phyloP scores from a whole-genome alignment of 495 filamentous ascomycete genomes.

The Rostrohypoxylon terebratum region DNA sequence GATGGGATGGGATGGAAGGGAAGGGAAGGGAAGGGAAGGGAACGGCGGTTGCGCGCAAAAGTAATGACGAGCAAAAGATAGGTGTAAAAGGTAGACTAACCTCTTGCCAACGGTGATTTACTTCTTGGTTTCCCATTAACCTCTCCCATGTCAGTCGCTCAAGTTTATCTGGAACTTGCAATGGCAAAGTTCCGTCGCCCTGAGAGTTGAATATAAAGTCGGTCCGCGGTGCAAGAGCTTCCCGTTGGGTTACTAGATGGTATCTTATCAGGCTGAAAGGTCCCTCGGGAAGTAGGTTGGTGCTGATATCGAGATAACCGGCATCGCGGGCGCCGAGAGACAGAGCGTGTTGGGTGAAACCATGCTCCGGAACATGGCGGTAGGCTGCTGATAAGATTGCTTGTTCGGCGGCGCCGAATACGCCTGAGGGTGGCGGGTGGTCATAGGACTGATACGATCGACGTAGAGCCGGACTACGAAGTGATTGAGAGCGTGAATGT shows the following conservation, averaged over 20 bases:
- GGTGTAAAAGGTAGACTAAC: conserved; percentile 59
- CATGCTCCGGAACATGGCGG: conserved; percentile 80
- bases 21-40: neutral
- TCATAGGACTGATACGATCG: conserved; percentile 79
- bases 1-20: neutral
- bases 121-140: conserved; percentile 74
- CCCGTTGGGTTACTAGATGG: conserved; percentile 76
- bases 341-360: conserved; percentile 80
- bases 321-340: conserved; percentile 81
- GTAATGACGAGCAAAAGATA: neutral
- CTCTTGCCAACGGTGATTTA: conserved; percentile 85
- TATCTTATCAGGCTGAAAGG: conserved; percentile 86
- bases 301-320: conserved; percentile 86
- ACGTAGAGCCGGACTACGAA: conserved; percentile 11
- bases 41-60: neutral
- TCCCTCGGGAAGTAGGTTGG: conserved; percentile 81
- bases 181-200: conserved; percentile 40
- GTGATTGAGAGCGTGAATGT: conserved; percentile 14
- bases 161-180: conserved; percentile 62
- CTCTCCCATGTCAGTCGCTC: conserved; percentile 75
- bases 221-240: conserved; percentile 53
- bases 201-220: conserved; percentile 43
- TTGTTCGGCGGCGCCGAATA: conserved; percentile 78
- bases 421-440: conserved; percentile 64
- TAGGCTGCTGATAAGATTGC: conserved; percentile 84